These are phyloP conservation scores for Ophiostoma populinum DNA, from an alignment of 2,329 filamentous ascomycete genomes.

Conservation along the genomic window DNA sequence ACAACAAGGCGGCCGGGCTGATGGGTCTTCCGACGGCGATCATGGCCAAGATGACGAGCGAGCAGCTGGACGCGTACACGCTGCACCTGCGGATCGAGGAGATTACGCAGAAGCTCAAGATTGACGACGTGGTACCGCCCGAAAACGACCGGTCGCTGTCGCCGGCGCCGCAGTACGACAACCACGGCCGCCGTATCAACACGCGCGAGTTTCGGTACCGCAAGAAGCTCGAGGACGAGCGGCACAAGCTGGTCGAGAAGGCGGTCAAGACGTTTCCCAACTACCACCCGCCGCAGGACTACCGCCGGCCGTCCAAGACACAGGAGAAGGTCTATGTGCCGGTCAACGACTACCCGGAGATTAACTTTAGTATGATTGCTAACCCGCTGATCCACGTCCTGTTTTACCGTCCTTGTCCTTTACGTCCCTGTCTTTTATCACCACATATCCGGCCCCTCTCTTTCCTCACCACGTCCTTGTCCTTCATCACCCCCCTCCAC, in stretches of 20 bases:
- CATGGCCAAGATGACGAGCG: conserved; percentile 92
- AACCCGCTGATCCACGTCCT: conserved; percentile 58
- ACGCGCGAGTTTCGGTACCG: conserved; percentile 97
- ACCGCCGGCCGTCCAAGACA: conserved; percentile 96
- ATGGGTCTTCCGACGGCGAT: conserved; percentile 97
- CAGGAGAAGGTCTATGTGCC: conserved; percentile 99
- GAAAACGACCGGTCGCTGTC: conserved; percentile 93
- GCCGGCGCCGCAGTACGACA: conserved; percentile 93
- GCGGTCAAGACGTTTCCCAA: conserved; percentile 99
- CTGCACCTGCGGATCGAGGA: conserved; percentile 95
- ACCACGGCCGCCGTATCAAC: conserved; percentile 98
- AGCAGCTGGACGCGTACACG: conserved; percentile 95
- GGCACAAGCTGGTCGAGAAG: conserved; percentile 96
- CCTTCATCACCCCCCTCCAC: background rate
- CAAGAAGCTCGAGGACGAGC: conserved; percentile 95
- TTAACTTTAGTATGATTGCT: conserved; percentile 99
- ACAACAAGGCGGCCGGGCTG: conserved; percentile 95
- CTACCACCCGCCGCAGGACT: conserved; percentile 96
- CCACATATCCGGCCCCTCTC: background rate
- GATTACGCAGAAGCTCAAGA: conserved; percentile 96
- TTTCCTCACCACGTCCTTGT: background rate
- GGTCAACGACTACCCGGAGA: conserved; percentile 99
- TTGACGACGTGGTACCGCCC: conserved; percentile 95
- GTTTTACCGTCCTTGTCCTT: conserved; percentile 17
- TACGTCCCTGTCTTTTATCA: conserved; percentile 14